These are phyloP conservation scores for Calonectria pteridis DNA, from an alignment of 2,329 filamentous ascomycete genomes.

Conservation along the genomic window DNA sequence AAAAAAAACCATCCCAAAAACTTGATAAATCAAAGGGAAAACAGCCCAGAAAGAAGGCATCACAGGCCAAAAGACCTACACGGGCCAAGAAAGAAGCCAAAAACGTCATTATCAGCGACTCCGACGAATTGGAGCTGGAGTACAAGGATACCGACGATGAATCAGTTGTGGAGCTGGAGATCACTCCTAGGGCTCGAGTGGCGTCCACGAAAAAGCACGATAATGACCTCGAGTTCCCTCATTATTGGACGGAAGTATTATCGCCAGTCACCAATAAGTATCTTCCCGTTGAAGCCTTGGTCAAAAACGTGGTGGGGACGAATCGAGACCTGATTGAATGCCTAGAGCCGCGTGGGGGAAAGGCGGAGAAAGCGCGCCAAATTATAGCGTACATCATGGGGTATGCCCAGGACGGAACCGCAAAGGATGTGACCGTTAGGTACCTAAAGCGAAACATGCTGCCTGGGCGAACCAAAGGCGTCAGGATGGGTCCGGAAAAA, in stretches of 20 bases:
- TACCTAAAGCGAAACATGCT: slow-evolving; percentile 86
- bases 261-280: slow-evolving; percentile 85
- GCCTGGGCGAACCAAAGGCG: slow-evolving; percentile 91
- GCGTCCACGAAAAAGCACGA: slow-evolving; percentile 70
- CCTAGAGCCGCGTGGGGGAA: slow-evolving; percentile 85
- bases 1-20: slow-evolving; percentile 9
- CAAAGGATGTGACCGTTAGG: slow-evolving; percentile 93
- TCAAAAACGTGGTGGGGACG: slow-evolving; percentile 76
- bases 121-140: slow-evolving; percentile 59
- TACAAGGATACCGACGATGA: slow-evolving; percentile 67
- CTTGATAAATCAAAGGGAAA: slow-evolving; percentile 16
- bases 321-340: slow-evolving; percentile 78
- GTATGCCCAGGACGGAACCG: slow-evolving; percentile 85
- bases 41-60: slow-evolving; percentile 27
- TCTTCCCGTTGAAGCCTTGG: slow-evolving; percentile 81
- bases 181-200: slow-evolving; percentile 55
- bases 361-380: slow-evolving; percentile 88
- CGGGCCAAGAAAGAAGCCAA: slow-evolving; percentile 21
- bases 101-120: slow-evolving; percentile 50
- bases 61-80: slow-evolving; percentile 27
- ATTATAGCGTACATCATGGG: slow-evolving; percentile 91
- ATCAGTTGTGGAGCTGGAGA: slow-evolving; percentile 68
- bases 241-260: slow-evolving; percentile 93
- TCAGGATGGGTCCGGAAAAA: slow-evolving; percentile 83
- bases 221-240: slow-evolving; percentile 82